Base-by-base conservation (phyloP, 2,329 filamentous ascomycete genomes). In the Talaromyces rugulosus region DNA sequence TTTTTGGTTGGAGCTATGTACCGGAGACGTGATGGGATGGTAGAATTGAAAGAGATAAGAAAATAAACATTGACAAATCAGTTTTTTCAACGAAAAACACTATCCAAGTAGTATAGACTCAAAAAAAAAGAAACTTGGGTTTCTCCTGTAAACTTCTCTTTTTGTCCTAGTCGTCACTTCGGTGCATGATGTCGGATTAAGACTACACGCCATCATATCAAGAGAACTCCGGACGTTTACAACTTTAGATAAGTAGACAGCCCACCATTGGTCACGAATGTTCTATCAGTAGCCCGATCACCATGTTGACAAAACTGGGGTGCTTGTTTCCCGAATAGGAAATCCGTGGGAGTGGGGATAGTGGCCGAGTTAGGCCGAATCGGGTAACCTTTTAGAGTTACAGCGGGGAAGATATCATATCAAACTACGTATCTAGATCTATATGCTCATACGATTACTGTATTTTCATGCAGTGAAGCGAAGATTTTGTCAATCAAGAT, bases 121-220 rank as follows among this genome's bases (percentile, higher is more conserved):
- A 16, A 12, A 16, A 36, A 16, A 36, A 14, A 14, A n/a, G n/a
- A 36, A 16, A 36, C 34, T 16, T 36, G 34, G 16, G 40, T 50
- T 50, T 33, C 56, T 58, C 56, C 56, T 58, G 28, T 28, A 44
- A 30, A n/a, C 27, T 58, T 58, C 56, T 34, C 40, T 34, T 42
- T 47, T 44, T 31, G 56, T 58, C 12, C 9, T 56, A 34, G 50
- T 47, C 2, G 11, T 14, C 23, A 23, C 18, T 27, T 27, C 11
- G 18, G 47, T 36, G 33, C 12, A 44, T 18, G 16, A 56, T 42
- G 9, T 42, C 11, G 27, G 28, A 50, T 33, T 31, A 58, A 47
- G 44, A n/a, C 23, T 50, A 23, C 9, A 23, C 27, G 11, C 50
- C 56, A 33, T 58, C 14, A 12, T 50, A 47, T 47, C 42, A 23